Evolutionary conservation across 371 early-diverging fungal species (phyloP).

Genomic region (Syncephalis fuscata): DNA sequence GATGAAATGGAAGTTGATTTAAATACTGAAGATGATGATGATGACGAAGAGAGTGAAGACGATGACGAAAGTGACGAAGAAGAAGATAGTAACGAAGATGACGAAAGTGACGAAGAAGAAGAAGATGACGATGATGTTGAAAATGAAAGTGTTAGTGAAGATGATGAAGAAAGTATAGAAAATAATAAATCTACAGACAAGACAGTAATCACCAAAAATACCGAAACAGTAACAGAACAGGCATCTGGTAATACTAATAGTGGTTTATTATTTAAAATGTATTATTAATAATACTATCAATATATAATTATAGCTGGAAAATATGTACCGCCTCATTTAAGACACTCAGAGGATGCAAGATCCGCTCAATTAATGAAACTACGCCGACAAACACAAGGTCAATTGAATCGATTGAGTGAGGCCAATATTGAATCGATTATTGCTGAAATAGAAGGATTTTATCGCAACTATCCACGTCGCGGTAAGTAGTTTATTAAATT

Average conservation of each 20-base stretch:
- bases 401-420: slow-evolving; percentile 77
- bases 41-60: slow-evolving; percentile 1
- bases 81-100: slow-evolving; percentile 10
- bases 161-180: slow-evolving; percentile 8
- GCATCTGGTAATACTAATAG: slow-evolving; percentile 1
- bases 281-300: background rate
- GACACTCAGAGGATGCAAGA: slow-evolving; percentile 26
- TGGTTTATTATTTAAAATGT: background rate
- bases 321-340: slow-evolving; percentile 86
- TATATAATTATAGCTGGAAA: slow-evolving; percentile 18
- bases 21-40: background rate
- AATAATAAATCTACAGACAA: slow-evolving; percentile 9
- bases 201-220: slow-evolving; percentile 6
- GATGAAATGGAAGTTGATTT: background rate
- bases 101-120: slow-evolving; percentile 6
- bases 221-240: slow-evolving; percentile 2
- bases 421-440: slow-evolving; percentile 78
- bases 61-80: slow-evolving; percentile 3
- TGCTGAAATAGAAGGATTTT: slow-evolving; percentile 58
- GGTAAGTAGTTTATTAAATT: slow-evolving; percentile 18
- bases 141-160: too few relatives aligned
- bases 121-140: slow-evolving; percentile 7
- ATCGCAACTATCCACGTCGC: slow-evolving; percentile 63
- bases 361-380: slow-evolving; percentile 43
- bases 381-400: slow-evolving; percentile 67